Base-by-base conservation (phyloP, 331 rosid genomes). In the Malus hybrid region DNA sequence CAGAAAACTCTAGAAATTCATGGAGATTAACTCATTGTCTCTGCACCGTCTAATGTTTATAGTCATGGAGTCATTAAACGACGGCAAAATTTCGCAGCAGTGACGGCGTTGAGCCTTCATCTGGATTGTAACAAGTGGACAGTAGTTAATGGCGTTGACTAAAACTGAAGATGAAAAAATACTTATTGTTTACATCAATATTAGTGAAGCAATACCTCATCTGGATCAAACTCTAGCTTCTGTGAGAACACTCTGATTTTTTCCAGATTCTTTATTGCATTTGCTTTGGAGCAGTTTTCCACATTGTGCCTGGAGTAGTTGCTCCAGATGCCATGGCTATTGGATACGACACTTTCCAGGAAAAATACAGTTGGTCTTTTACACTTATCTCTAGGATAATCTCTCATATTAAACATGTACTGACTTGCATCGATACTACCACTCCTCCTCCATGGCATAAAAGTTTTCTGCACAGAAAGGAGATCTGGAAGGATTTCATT, bases 21-120 rank as follows among this genome's bases (percentile, higher is more conserved):
- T 86, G 61, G 93, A 85, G 65, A 94, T 92, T 69, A 92, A 80
- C 87, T 92, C 97, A 62, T 83, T 70, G 2, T 20, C 75, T 66
- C 83, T 82, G 73, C 99, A 94, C 62, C 44, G 80, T 84, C 96
- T 83, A 50, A 92, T 75, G 62, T 84, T 86, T 81, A 94, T 80
- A 56, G 79, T 81, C 86, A 82, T 79, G 34, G 90, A 82, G 61
- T 85, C 82, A 70, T 83, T 85, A 54, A 82, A 71, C 74, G 80
- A 44, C 16, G 89, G 81, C 81, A 87, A 65, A 54, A 90, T 83
- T 56, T 79, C 70, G 70, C 99, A 94, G 86, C 99, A 94, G 36
- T 89, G 91, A 12, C 97, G 91, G 11, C 91, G 95, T 18, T 86
- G 93, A 55, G 99, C 93, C 85, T 89, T 90, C 86, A 88, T 85